These are phyloP conservation scores for Proliferodiscus dingleyae DNA, from an alignment of 2,329 filamentous ascomycete genomes.

Conservation along the genomic window DNA sequence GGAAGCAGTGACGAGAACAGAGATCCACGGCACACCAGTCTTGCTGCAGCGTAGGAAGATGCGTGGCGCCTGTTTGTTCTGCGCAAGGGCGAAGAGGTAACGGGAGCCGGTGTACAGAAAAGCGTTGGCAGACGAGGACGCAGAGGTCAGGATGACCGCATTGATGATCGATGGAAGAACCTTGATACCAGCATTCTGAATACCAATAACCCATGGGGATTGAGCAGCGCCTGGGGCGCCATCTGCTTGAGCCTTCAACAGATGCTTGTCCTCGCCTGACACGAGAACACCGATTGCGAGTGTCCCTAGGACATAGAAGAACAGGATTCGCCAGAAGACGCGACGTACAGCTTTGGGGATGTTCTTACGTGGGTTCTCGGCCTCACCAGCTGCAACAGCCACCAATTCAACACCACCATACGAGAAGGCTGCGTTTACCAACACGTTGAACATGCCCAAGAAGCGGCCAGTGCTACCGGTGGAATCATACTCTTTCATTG, in stretches of 20 bases:
- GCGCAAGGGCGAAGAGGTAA: constrained; percentile 38
- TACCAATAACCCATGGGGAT: constrained; percentile 68
- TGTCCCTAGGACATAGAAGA: constrained; percentile 57
- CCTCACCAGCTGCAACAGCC: constrained; percentile 56
- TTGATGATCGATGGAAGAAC: constrained; percentile 71
- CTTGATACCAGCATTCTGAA: constrained; percentile 59
- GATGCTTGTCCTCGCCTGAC: constrained; percentile 26
- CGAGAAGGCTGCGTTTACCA: constrained; percentile 41
- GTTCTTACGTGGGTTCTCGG: constrained; percentile 59
- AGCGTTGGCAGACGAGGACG: constrained; percentile 53
- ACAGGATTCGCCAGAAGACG: constrained; percentile 54
- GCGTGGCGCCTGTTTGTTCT: constrained; percentile 60
- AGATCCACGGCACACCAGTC: constrained; percentile 64
- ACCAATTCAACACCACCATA: constrained; percentile 48
- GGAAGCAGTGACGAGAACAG: constrained; percentile 59
- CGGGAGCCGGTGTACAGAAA: constrained; percentile 21
- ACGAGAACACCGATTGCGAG: constrained; percentile 44
- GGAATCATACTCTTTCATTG: constrained; percentile 38
- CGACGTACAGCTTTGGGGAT: constrained; percentile 58
- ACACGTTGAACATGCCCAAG: constrained; percentile 39
- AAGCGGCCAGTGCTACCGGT: constrained; percentile 54
- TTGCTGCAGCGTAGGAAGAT: constrained; percentile 56
- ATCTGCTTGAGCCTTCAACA: constrained; percentile 7
- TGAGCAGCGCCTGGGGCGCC: constrained; percentile 47
- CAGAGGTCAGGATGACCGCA: constrained; percentile 68